phyloP scores from a whole-genome alignment of 2,329 filamentous ascomycete genomes.

The Neofusicoccum laricinum region DNA sequence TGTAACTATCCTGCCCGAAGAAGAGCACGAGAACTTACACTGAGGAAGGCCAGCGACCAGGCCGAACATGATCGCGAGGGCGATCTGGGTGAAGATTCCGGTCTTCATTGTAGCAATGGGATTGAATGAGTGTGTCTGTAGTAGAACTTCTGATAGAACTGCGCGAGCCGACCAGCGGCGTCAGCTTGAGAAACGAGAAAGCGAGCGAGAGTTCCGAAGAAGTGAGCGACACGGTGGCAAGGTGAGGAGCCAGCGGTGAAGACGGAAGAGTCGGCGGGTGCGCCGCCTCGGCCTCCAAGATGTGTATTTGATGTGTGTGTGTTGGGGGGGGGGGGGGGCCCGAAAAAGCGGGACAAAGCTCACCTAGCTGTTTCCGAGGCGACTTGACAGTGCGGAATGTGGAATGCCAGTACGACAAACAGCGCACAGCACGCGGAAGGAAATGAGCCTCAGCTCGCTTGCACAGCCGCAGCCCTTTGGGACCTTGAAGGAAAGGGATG shows the following conservation, averaged over 20 bases:
- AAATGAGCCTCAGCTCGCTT: slow-evolving; percentile 2
- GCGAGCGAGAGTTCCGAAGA: background rate
- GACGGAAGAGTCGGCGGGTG: background rate
- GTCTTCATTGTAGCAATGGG: slow-evolving; percentile 1
- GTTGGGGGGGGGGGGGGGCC: too few species aligned
- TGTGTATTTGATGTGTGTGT: background rate
- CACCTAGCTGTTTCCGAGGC: slow-evolving; percentile 8
- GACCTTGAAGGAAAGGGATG: background rate
- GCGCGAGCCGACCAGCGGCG: slow-evolving; percentile 14
- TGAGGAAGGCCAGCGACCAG: slow-evolving; percentile 6
- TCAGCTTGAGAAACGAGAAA: slow-evolving; percentile 1
- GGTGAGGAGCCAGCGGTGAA: background rate
- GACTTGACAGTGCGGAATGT: slow-evolving; percentile 9
- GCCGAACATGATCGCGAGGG: background rate
- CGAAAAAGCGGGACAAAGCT: background rate
- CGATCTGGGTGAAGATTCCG: slow-evolving; percentile 10
- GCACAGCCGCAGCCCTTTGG: background rate
- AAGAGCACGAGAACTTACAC: background rate
- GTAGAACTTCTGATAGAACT: background rate
- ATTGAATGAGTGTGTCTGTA: background rate
- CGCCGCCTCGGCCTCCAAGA: background rate
- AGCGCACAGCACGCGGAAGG: background rate
- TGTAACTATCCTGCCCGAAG: background rate
- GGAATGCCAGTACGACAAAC: slow-evolving; percentile 12
- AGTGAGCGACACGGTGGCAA: background rate